phyloP scores from a whole-genome alignment of 2,329 filamentous ascomycete genomes.

The Aspergillus calidoustus region DNA sequence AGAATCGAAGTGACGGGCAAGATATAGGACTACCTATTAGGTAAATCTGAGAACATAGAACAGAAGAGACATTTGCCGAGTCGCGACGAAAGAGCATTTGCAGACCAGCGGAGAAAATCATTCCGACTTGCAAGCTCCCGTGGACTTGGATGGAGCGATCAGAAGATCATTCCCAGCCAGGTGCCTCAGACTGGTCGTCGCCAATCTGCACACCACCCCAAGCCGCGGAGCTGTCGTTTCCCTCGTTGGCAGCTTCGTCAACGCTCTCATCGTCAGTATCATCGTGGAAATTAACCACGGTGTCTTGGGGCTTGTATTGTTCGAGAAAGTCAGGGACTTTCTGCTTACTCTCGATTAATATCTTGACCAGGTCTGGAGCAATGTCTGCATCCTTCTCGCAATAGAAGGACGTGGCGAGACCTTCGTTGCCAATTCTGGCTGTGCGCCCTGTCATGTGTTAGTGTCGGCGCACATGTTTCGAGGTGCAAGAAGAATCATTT shows the following conservation, averaged over 20 bases:
- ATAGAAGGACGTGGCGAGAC: constrained; percentile 88
- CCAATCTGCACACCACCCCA: constrained; percentile 25
- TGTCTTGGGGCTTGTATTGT: constrained; percentile 52
- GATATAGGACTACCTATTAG: background rate
- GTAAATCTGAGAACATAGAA: background rate
- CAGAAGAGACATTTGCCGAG: background rate
- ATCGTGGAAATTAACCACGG: constrained; percentile 56
- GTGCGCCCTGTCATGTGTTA: constrained; percentile 70
- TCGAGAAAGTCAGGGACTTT: constrained; percentile 81
- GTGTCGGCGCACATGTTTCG: background rate
- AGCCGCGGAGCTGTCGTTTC: constrained; percentile 20
- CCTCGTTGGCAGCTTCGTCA: constrained; percentile 22
- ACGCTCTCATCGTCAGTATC: constrained; percentile 53
- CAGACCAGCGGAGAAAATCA: background rate
- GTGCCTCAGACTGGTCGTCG: constrained; percentile 19
- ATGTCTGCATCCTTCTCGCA: constrained; percentile 74
- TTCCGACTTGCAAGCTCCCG: background rate
- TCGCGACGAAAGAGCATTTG: background rate
- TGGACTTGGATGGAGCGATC: background rate
- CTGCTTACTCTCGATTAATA: constrained; percentile 79
- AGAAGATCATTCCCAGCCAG: constrained; percentile 7
- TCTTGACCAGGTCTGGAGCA: constrained; percentile 74
- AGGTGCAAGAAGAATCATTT: constrained; percentile 1
- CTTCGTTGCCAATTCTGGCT: constrained; percentile 86
- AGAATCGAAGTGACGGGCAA: background rate